Base-by-base conservation (phyloP, 352 stramenopile species). In the Thalassiosira allenii region DNA sequence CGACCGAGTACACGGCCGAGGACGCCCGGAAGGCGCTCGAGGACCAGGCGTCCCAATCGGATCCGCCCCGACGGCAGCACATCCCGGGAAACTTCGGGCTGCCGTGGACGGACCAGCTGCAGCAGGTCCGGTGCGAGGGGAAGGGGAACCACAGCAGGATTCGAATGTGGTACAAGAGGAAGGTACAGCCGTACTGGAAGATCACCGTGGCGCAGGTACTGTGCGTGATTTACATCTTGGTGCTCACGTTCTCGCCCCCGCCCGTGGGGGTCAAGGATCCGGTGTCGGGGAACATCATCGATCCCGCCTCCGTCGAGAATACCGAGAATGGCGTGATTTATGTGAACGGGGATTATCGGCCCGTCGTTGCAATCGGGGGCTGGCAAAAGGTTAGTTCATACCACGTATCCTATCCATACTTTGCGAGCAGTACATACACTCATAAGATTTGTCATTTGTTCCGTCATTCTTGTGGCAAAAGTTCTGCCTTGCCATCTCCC, bases 291-390 rank as follows among this genome's bases (percentile, higher is more conserved):
- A n/a, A 75, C 43, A 75, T 86, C 43, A 79, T 86, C n/a, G 78
- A 86, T 66, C 12, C 63, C 2, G 30, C 32, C 8, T 79, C 64
- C 23, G 14, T 22, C 1, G 78, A 83, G 30, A 64, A 74, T 17
- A 86, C 78, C 4, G 37, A 53, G 25, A 63, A 79, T 40, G 72
- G 72, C 32, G 56, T 86, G 27, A 83, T 86, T 63, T 74, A 79
- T n/a, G 29, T 83, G 25, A 76, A 83, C 30, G 78, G 78, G n/a
- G 27, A 33, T 3, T 74, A 75, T 37, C 56, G 78, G 34, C 63
- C 78, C 1, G 73, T 86, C 12, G 65, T 86, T 32, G 78, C 78
- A 1, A 54, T 20, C 8, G 44, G 22, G 3, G 37, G 37, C 17
- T n/a, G n/a, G 37, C 9, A 17, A 47, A 17, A 47, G 37, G 17